Conservation (phyloP, 148 eudicot species). For the Fagopyrum esculentum region DNA sequence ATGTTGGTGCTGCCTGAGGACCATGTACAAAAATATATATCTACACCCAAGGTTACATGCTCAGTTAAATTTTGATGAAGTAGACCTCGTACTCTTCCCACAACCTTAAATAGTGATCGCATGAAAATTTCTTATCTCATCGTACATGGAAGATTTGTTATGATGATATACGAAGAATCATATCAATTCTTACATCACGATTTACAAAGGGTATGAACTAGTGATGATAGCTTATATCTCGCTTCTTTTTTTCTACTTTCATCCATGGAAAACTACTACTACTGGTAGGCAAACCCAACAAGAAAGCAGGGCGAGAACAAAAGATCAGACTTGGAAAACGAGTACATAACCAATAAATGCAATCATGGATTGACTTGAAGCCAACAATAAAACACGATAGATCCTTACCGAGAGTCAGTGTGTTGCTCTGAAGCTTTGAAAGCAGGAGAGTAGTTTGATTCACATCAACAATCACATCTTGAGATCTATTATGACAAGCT, state of each 20-base stretch:
- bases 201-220: background rate
- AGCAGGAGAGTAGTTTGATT: constrained; percentile 32
- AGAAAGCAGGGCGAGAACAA: background rate
- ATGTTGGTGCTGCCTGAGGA: background rate
- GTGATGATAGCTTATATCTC: background rate
- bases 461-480: constrained; percentile 18
- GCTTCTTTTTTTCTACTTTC: background rate
- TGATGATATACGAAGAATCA: background rate
- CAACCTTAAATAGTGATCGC: background rate
- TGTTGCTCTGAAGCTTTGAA: constrained; percentile 68
- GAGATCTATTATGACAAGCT: constrained; percentile 24
- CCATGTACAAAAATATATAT: background rate
- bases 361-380: background rate
- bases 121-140: background rate
- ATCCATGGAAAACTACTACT: background rate
- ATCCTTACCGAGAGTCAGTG: constrained; percentile 52
- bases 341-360: background rate
- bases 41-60: background rate
- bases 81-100: background rate
- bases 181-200: background rate
- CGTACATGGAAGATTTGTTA: background rate
- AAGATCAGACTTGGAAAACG: background rate
- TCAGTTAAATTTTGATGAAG: background rate
- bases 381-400: background rate
- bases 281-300: background rate